Evolutionary conservation across 805 yeast species (phyloP).

Genomic region (Tetrapisispora nanseiensis): DNA sequence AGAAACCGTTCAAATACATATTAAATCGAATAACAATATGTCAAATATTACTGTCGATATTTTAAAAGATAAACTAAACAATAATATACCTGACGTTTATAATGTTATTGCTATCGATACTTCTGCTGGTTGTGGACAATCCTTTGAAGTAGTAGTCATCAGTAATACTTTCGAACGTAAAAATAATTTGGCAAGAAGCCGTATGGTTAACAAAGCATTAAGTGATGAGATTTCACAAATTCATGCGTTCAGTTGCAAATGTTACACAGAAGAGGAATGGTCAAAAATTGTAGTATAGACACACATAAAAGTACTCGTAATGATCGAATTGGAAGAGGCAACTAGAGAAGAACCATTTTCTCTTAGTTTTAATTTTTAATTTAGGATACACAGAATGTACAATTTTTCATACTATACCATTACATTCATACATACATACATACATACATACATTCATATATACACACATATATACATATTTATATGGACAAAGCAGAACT

Average conservation of each 20-base stretch:
- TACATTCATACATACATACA: too few relatives aligned
- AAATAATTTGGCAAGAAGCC: conserved; percentile 75
- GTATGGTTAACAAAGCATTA: conserved; percentile 70
- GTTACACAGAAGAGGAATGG: conserved; percentile 88
- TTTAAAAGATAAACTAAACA: conserved; percentile 19
- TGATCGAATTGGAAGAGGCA: too few relatives aligned
- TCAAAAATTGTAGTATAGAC: conserved; percentile 28
- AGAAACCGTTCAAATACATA: neutral
- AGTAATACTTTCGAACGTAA: conserved; percentile 62
- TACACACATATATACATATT: too few relatives aligned
- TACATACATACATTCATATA: too few relatives aligned
- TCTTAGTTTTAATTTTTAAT: too few relatives aligned
- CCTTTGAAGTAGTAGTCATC: conserved; percentile 87
- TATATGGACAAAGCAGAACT: too few relatives aligned
- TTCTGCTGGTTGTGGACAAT: conserved; percentile 95
- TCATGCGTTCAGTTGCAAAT: conserved; percentile 94
- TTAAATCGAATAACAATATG: neutral
- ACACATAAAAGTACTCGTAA: neutral
- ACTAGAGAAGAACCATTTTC: too few relatives aligned
- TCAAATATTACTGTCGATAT: conserved; percentile 16
- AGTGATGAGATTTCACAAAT: conserved; percentile 78
- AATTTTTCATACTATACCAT: too few relatives aligned
- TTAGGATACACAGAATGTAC: too few relatives aligned
- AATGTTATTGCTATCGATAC: conserved; percentile 32
- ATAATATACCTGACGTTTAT: conserved; percentile 20